phyloP scores from a whole-genome alignment of 768 basidiomycete genomes.

The Cubamyces sp. region DNA sequence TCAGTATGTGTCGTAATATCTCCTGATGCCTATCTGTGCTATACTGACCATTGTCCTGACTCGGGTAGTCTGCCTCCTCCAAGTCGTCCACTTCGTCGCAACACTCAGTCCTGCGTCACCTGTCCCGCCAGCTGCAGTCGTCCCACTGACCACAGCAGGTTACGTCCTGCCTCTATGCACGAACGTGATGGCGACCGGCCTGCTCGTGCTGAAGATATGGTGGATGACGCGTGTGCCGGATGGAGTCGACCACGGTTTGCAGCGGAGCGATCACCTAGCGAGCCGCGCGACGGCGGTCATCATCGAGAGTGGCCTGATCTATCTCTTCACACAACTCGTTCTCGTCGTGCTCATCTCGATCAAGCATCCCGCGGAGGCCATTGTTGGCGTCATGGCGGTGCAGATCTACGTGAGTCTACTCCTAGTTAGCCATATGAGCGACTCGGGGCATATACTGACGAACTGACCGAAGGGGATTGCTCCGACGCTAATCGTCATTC shows the following conservation, averaged over 20 bases:
- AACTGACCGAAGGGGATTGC: conserved; percentile 23
- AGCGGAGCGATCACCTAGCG: background rate
- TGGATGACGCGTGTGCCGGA: conserved; percentile 24
- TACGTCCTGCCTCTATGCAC: conserved; percentile 45
- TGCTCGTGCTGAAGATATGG: conserved; percentile 48
- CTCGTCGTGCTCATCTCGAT: conserved; percentile 45
- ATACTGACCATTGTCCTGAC: conserved; percentile 5
- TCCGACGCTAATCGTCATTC: conserved; percentile 28
- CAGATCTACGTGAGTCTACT: conserved; percentile 44
- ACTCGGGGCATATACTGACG: background rate
- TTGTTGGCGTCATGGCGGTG: conserved; percentile 42
- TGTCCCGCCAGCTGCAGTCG: conserved; percentile 40
- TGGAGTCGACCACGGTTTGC: background rate
- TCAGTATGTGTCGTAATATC: conserved; percentile 37
- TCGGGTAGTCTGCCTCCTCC: conserved; percentile 36
- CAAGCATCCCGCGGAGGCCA: conserved; percentile 38
- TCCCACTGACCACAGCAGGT: conserved; percentile 41
- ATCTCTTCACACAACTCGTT: conserved; percentile 44
- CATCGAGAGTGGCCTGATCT: conserved; percentile 46
- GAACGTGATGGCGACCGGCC: conserved; percentile 45
- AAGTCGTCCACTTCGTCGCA: conserved; percentile 36
- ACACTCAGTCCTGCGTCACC: conserved; percentile 35
- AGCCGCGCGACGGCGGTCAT: conserved; percentile 38
- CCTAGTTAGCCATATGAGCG: background rate
- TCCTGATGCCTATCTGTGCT: background rate